Base-by-base conservation (phyloP, 225 moss, liverwort and hornwort species). In the Lunularia cruciata region DNA sequence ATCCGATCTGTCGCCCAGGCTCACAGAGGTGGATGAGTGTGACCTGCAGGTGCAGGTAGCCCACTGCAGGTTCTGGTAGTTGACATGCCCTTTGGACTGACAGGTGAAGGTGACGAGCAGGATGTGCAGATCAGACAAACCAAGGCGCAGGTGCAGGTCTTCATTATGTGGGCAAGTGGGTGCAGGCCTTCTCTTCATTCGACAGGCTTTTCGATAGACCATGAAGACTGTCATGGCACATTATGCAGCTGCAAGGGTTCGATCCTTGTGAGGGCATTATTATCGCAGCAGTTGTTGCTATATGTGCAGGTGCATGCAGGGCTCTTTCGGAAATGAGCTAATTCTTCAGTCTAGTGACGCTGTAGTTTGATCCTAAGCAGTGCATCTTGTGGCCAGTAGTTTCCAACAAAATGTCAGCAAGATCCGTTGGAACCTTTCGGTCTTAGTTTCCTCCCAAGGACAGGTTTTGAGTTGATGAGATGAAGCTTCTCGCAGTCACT, bases 21-120 rank as follows among this genome's bases (percentile, higher is more conserved):
- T 95, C 88, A 95, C 95, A 95, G 85, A 84, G 79, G 79, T 86
- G 85, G 92, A 86, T 79, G 85, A 92, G 95, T 84, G 89, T 89
- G 79, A 83, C 95, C 88, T 95, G 93, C 96, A 90, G 91, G 92
- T 95, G 90, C 87, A 90, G 90, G 90, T 84, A 90, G 85, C 88
- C 86, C 86, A 82, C 80, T 80, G 88, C 91, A 86, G 81, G 86
- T 85, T 83, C 86, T 79, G 79, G 84, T 79, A 88, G 91, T 95
- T 95, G 84, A 95, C 90, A 90, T 92, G 82, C 81, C 89, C 83
- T 92, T 91, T 95, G 95, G 84, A 95, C 92, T 95, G 89, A 95
- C 95, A 95, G 98, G 98, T 98, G 96, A 98, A 98, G 93, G 93
- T 93, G 98, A 83, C 86, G 88, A 78, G 88, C 93, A 88, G 93